These are phyloP conservation scores for Geotrichum cucujoidarum DNA, from an alignment of 1,139 yeast genomes.

Conservation along the genomic window DNA sequence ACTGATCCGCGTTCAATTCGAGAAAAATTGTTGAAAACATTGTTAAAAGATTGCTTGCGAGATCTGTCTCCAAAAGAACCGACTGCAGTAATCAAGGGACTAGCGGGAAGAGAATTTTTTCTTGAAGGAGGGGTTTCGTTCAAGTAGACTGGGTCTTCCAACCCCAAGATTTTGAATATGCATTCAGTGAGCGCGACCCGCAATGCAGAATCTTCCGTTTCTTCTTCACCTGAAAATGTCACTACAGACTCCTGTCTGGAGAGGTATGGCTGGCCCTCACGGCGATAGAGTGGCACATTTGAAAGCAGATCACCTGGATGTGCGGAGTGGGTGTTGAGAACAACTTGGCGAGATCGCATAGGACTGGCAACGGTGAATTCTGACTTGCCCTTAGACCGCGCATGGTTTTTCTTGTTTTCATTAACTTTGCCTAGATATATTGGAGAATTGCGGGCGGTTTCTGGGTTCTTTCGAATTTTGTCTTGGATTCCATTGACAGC, in stretches of 20 bases:
- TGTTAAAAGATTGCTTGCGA: slow-evolving; percentile 15
- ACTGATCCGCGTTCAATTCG: slow-evolving; percentile 10
- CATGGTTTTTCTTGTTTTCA: slow-evolving; percentile 6
- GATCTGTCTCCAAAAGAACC: slow-evolving; percentile 13
- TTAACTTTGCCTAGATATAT: slow-evolving; percentile 10
- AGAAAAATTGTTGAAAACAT: slow-evolving; percentile 15
- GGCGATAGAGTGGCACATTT: slow-evolving; percentile 69
- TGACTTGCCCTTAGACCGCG: neutral
- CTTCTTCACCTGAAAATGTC: slow-evolving; percentile 58
- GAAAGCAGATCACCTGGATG: slow-evolving; percentile 85
- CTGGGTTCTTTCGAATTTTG: slow-evolving; percentile 21
- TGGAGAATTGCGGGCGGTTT: slow-evolving; percentile 1
- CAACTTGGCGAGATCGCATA: slow-evolving; percentile 56
- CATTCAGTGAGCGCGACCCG: slow-evolving; percentile 70
- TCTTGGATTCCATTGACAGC: slow-evolving; percentile 46
- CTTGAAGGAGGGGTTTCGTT: neutral
- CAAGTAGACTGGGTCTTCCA: slow-evolving; percentile 42
- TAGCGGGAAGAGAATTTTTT: slow-evolving; percentile 5
- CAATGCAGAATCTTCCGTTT: slow-evolving; percentile 68
- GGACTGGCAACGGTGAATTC: neutral
- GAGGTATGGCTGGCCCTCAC: slow-evolving; percentile 10
- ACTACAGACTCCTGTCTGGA: neutral
- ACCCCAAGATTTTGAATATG: slow-evolving; percentile 67
- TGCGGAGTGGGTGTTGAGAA: slow-evolving; percentile 54
- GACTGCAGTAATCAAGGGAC: slow-evolving; percentile 14